phyloP scores from a whole-genome alignment of 2,329 filamentous ascomycete genomes.

The Colletotrichum tamarilloi region DNA sequence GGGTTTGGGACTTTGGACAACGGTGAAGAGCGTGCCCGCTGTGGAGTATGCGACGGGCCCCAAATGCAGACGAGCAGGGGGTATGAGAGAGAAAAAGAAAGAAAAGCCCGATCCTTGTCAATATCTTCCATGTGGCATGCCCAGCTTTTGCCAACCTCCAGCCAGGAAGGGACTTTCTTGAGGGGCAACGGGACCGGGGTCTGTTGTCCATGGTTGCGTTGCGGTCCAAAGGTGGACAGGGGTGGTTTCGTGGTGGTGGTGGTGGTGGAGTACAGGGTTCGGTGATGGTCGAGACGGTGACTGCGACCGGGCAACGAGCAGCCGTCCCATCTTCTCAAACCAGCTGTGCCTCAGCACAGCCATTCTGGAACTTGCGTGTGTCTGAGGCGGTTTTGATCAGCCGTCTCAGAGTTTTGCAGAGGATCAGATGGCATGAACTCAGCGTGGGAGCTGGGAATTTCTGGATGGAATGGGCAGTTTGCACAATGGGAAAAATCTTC shows the following conservation, averaged over 20 bases:
- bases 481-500: background rate
- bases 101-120: slow-evolving; percentile 22
- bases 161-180: slow-evolving; percentile 14
- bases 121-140: slow-evolving; percentile 19
- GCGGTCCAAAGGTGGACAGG: slow-evolving; percentile 4
- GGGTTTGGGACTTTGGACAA: background rate
- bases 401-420: slow-evolving; percentile 39
- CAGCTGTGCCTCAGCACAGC: slow-evolving; percentile 43
- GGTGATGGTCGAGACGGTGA: slow-evolving; percentile 20
- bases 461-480: too few species aligned
- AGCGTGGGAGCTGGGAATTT: background rate
- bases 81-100: background rate
- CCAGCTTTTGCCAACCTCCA: background rate
- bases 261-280: slow-evolving; percentile 1
- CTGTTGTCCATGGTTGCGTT: background rate
- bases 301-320: slow-evolving; percentile 29
- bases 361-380: slow-evolving; percentile 34
- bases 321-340: slow-evolving; percentile 41
- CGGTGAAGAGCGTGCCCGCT: background rate
- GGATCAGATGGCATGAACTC: slow-evolving; percentile 36
- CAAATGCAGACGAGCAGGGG: slow-evolving; percentile 15
- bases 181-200: slow-evolving; percentile 14
- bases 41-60: background rate
- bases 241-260: too few species aligned
- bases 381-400: slow-evolving; percentile 38